Base-by-base conservation (phyloP, 106 monocot genomes). In the Dendrobium catenatum region DNA sequence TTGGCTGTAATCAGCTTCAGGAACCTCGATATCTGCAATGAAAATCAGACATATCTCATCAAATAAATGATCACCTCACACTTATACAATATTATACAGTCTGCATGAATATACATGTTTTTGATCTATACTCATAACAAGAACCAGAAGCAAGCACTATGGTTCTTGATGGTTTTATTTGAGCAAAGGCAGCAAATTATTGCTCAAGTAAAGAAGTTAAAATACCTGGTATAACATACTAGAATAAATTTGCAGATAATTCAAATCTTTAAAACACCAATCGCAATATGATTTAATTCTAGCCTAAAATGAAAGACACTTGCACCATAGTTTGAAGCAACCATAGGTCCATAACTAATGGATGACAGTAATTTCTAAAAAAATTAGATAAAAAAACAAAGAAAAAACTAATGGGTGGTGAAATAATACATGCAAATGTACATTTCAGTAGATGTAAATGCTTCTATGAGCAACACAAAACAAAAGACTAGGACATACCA, bases 1-100 rank as follows among this genome's bases (percentile, higher is more conserved):
- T 68, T 58, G 72, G 70, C 75, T 54, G 47, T 73, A 55, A 27
- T 72, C 88, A 67, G 84, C 77, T 13, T 82, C 88, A 17, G 68
- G 42, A 40, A 31, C 47, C 10, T 82, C 59, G 68, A 51, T 77
- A 75, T 93, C 95, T 86, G 93, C 87, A 87, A 90, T 95, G 91
- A 83, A 49, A 83, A 8, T 40, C 31, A 82, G 22, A 74, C 16
- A 79, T 54, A 29, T 41, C 56, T 9, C n/a, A 79, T 22, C 56
- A 72, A 75, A 37, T 48, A 55, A 78, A 73, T 74, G 0, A 55
- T 68, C 27, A 47, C 17, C n/a, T 51, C 51, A 51, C 15, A 2
- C 15, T 51, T 51, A 51, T 13, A 51, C 3, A 15, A 13, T 31
- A 31, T 33, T 31, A 31, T 37, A 70, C 37, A 37, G 27, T 37